Conservation (phyloP, 805 yeast genomes). For the Scheffersomyces ergatensis region DNA sequence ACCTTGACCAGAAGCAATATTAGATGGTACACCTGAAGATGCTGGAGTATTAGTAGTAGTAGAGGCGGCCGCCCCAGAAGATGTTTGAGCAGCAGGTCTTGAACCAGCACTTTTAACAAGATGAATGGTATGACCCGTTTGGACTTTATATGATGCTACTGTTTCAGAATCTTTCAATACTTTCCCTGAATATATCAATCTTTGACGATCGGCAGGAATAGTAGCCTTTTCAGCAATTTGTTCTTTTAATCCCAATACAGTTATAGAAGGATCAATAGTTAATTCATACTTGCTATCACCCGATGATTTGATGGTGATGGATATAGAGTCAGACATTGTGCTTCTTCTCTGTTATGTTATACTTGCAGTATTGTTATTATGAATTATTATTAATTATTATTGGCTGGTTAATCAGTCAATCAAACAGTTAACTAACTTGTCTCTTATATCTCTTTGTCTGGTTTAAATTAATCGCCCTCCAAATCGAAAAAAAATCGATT, state of each 20-base stretch:
- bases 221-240: slow-evolving; percentile 59
- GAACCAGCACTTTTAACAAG: slow-evolving; percentile 75
- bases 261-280: slow-evolving; percentile 47
- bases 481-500: no score
- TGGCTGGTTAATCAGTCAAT: no score
- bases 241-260: slow-evolving; percentile 69
- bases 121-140: slow-evolving; percentile 84
- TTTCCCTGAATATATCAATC: slow-evolving; percentile 91
- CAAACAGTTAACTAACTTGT: no score
- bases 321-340: slow-evolving; percentile 14
- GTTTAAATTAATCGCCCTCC: no score
- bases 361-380: no score
- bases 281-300: slow-evolving; percentile 82
- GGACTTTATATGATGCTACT: slow-evolving; percentile 72
- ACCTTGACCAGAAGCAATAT: slow-evolving; percentile 84
- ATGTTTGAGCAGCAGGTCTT: slow-evolving; percentile 22
- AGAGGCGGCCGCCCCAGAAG: slow-evolving; percentile 17
- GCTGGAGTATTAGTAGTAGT: slow-evolving; percentile 11
- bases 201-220: slow-evolving; percentile 74
- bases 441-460: no score
- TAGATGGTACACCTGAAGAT: slow-evolving; percentile 57
- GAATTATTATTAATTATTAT: no score
- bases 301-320: slow-evolving; percentile 44
- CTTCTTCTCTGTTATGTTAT: no score
- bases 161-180: slow-evolving; percentile 84